Evolutionary conservation across 1,139 yeast species (phyloP).

Genomic region (Lodderomyces parapsilosis): DNA sequence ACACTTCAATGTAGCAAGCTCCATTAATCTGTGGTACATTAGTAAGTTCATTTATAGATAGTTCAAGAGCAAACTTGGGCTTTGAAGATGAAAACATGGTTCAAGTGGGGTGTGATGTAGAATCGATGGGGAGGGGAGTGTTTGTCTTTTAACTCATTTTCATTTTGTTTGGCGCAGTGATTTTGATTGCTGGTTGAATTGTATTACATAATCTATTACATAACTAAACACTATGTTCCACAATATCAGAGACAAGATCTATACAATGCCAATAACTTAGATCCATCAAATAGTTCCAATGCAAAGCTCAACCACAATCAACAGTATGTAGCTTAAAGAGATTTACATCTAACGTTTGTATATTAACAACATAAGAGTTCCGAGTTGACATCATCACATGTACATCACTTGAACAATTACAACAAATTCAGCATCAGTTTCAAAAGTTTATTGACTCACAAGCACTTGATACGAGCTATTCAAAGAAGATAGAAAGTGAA

Average conservation of each 20-base stretch:
- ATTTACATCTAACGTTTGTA: neutral
- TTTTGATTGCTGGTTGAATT: neutral
- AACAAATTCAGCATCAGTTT: neutral
- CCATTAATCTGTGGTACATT: conserved; percentile 85
- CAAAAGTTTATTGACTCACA: neutral
- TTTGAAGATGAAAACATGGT: conserved; percentile 16
- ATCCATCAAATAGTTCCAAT: neutral
- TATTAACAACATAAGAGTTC: neutral
- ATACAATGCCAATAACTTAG: too few relatives aligned
- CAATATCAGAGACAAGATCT: neutral
- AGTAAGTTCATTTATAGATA: conserved; percentile 65
- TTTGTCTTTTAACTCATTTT: too few relatives aligned
- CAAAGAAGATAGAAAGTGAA: conserved; percentile 9
- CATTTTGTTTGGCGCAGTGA: too few relatives aligned
- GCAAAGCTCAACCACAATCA: neutral
- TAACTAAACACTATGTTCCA: neutral
- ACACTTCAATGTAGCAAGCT: conserved; percentile 55
- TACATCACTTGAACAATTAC: conserved; percentile 1
- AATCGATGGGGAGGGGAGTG: too few relatives aligned
- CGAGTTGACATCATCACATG: conserved; percentile 4
- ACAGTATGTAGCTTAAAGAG: neutral
- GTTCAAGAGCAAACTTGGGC: conserved; percentile 55
- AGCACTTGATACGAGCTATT: conserved; percentile 1
- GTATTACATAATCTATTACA: neutral
- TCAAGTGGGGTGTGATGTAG: neutral